Evolutionary conservation across 495 filamentous ascomycete genomes (phyloP).

Genomic region (Hyphodiscus hymeniophilus): DNA sequence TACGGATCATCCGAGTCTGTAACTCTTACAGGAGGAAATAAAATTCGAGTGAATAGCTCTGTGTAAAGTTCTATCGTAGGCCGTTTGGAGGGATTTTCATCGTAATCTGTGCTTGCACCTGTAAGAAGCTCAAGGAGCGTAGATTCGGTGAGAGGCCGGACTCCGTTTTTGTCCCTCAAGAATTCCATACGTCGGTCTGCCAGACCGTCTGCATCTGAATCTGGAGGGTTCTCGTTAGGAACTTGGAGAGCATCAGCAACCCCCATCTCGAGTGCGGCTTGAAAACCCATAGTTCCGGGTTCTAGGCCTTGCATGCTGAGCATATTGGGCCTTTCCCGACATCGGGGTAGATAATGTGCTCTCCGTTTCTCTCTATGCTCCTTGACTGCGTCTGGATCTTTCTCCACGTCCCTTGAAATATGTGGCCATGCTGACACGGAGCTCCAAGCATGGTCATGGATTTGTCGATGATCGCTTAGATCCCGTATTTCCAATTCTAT

Average conservation of each 20-base stretch:
- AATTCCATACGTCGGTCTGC: constrained; percentile 40
- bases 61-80: constrained; percentile 38
- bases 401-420: constrained; percentile 23
- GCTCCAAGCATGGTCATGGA: constrained; percentile 46
- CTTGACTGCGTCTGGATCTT: constrained; percentile 23
- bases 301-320: constrained; percentile 64
- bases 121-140: constrained; percentile 43
- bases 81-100: constrained; percentile 21
- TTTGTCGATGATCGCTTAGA: constrained; percentile 52
- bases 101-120: constrained; percentile 38
- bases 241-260: constrained; percentile 51
- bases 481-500: constrained; percentile 52
- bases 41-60: constrained; percentile 49
- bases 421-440: constrained; percentile 43
- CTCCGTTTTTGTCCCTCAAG: constrained; percentile 34
- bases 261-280: constrained; percentile 60
- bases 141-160: constrained; percentile 43
- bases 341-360: constrained; percentile 48
- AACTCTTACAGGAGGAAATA: constrained; percentile 48
- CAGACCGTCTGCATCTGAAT: constrained; percentile 32
- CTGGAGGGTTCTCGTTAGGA: constrained; percentile 38
- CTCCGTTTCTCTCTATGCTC: constrained; percentile 28
- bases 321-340: constrained; percentile 61
- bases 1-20: constrained; percentile 50
- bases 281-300: constrained; percentile 66